These are phyloP conservation scores for Schoenoplectus tabernaemontani DNA, from an alignment of 202 grass and related monocot genomes.

Conservation along the genomic window DNA sequence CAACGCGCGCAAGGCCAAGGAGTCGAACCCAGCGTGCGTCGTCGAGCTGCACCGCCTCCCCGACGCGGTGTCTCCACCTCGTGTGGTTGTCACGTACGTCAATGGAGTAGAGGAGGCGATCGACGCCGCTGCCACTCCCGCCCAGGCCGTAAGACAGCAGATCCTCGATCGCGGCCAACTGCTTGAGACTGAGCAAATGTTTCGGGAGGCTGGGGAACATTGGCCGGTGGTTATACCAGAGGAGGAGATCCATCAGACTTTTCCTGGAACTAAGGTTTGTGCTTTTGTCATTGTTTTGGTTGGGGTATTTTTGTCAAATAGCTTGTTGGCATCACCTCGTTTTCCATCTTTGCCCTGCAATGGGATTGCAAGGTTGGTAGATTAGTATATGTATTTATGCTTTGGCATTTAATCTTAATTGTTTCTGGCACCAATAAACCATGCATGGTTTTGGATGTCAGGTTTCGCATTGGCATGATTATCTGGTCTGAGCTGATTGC, in stretches of 20 bases:
- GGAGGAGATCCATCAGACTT: slow-evolving; percentile 63
- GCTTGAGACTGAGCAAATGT: slow-evolving; percentile 81
- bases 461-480: background rate
- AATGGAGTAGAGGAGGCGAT: slow-evolving; percentile 70
- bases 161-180: slow-evolving; percentile 66
- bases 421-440: background rate
- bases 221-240: slow-evolving; percentile 83
- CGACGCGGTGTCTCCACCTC: slow-evolving; percentile 27
- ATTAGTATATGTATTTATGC: background rate
- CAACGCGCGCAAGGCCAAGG: slow-evolving; percentile 88
- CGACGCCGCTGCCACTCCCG: slow-evolving; percentile 42
- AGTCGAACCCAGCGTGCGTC: slow-evolving; percentile 83
- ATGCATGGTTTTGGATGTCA: background rate
- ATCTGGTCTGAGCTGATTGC: background rate
- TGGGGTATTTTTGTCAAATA: slow-evolving; percentile 30
- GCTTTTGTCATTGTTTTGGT: background rate
- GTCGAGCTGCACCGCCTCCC: slow-evolving; percentile 86
- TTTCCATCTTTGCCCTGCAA: slow-evolving; percentile 5
- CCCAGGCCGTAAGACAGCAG: slow-evolving; percentile 59
- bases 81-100: slow-evolving; percentile 72
- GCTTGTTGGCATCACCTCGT: background rate
- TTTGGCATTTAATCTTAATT: background rate
- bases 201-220: slow-evolving; percentile 61
- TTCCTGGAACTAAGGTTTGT: slow-evolving; percentile 69
- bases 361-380: background rate